Conservation (phyloP, 495 filamentous ascomycete species). For the Penicillium mononematosum region DNA sequence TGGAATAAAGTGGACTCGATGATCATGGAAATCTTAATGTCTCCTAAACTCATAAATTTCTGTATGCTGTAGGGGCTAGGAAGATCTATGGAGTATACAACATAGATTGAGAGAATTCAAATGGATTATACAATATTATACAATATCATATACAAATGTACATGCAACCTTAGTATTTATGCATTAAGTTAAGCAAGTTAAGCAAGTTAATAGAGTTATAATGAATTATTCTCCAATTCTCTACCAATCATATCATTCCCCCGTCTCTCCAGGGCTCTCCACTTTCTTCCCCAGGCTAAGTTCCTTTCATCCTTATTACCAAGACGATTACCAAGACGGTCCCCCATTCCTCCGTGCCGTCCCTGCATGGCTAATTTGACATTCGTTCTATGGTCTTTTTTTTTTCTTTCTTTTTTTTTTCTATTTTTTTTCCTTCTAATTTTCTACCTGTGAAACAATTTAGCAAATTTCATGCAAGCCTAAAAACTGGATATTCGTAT, state of each 20-base stretch:
- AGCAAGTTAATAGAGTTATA: no score
- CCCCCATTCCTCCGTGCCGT: slow-evolving; percentile 11
- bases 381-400: background rate
- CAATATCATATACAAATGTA: no score
- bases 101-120: no score
- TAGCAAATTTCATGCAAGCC: no score
- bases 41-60: background rate
- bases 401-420: no score
- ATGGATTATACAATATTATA: no score
- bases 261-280: background rate
- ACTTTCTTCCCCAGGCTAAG: slow-evolving; percentile 6
- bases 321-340: background rate
- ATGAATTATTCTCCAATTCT: no score
- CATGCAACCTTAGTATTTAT: no score
- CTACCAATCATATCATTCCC: background rate
- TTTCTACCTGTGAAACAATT: background rate
- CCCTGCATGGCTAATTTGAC: slow-evolving; percentile 8
- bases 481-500: background rate
- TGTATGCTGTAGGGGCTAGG: no score
- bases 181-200: no score
- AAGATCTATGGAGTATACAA: no score
- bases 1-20: background rate
- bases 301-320: slow-evolving; percentile 7
- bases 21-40: background rate
- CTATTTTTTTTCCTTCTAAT: no score